Evolutionary conservation across 2,329 filamentous ascomycete species (phyloP), one percentile per base, ranked within the genome.

Genomic region (Claviceps sp.): DNA sequence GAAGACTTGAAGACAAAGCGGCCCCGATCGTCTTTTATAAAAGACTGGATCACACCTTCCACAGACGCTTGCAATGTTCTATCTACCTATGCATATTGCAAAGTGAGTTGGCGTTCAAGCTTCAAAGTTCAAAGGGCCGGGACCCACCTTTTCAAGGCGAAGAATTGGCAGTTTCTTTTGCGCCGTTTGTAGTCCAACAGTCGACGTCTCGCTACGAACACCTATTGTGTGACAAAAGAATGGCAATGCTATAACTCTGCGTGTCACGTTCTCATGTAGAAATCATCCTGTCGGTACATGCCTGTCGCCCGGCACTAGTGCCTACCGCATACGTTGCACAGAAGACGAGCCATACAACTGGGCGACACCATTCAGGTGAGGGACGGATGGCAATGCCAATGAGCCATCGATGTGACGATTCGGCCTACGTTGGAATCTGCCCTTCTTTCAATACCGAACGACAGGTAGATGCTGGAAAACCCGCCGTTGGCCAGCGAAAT

Each of bases 21-120:
- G 49, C 34, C 39, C 34, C 37, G 50, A 50, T 39, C 40, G 49
- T 47, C 54, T 51, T 56, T 55, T 54, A 53, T 53, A 55, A 53
- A 13, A 47, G 11, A 26, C 37, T 49, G 38, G 46, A 34, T 43
- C n/a, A 47, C 42, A 38, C 54, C 41, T 55, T 52, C 53, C 44
- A 14, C 10, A 34, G 10, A 34, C 4, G 10, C 30, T 34, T 11
- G 30, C 6, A 41, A 41, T n/a, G 6, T 3, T 16, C 38, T 39
- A 39, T 16, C 10, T 42, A 42, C 5, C 22, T 44, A 22, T 10
- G 16, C n/a, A 43, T 4, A 34, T 34, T 34, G 54, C 55, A 57
- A 50, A 48, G 48, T 56, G 54, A 54, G 54, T 51, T 56, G 55
- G 55, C 55, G 42, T 49, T 42, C 40, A 41, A 46, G 4, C 8